These are phyloP conservation scores for Hericium coralloides DNA, from an alignment of 768 basidiomycete genomes.

Conservation along the genomic window DNA sequence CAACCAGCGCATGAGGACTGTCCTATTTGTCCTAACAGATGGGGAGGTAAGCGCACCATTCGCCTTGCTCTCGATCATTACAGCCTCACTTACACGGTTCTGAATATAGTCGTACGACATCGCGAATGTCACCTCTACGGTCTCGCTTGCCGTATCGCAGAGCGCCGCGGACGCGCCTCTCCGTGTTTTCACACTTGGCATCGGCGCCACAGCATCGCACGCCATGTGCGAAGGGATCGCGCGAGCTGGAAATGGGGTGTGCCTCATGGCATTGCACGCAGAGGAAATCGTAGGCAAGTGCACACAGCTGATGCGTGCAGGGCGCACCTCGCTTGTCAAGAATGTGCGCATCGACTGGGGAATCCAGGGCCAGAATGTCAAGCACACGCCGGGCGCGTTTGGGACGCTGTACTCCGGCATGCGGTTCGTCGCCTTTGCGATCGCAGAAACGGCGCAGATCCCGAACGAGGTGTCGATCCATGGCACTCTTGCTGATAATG, in stretches of 20 bases:
- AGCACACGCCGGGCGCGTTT: conserved; percentile 25
- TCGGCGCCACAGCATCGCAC: conserved; percentile 41
- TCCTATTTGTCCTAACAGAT: conserved; percentile 51
- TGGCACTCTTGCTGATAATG: conserved; percentile 20
- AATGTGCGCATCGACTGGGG: conserved; percentile 43
- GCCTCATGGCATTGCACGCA: conserved; percentile 34
- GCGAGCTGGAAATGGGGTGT: conserved; percentile 40
- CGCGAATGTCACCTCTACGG: conserved; percentile 10
- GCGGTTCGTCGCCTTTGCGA: conserved; percentile 27
- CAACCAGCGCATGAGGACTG: conserved; percentile 29
- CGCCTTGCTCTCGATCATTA: too few species aligned
- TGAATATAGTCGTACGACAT: conserved; percentile 8
- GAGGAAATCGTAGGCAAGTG: conserved; percentile 43
- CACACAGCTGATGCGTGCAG: conserved; percentile 40
- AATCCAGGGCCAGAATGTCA: conserved; percentile 17
- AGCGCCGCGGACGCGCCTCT: conserved; percentile 25
- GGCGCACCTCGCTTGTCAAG: conserved; percentile 36
- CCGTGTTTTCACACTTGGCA: conserved; percentile 51
- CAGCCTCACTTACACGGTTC: too few species aligned
- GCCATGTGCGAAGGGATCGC: conserved; percentile 49
- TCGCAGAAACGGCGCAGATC: conserved; percentile 15
- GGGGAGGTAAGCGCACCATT: conserved; percentile 29
- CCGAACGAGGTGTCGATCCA: conserved; percentile 22
- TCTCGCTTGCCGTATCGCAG: conserved; percentile 18
- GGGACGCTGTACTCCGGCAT: conserved; percentile 24